Base-by-base conservation (phyloP, 495 filamentous ascomycete species). In the Glarea lozoyensis region DNA sequence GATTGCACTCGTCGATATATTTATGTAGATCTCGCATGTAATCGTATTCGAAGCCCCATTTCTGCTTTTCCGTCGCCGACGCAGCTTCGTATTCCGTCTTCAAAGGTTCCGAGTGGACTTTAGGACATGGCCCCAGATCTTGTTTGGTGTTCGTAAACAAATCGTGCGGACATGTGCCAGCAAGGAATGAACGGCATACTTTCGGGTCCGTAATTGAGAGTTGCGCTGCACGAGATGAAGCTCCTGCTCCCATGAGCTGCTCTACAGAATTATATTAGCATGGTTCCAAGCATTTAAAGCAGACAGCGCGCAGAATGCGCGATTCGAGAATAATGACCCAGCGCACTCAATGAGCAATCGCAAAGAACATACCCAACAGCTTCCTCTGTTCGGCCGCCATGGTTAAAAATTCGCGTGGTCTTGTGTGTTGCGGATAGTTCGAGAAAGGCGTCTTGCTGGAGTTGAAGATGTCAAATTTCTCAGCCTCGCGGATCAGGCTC, bases 81-180 rank as follows among this genome's bases (percentile, higher is more conserved):
- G 77, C 66, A 23, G 78, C 62, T 49, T 92, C 83, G 64, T 94
- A 97, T 58, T 97, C 88, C 27, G 75, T 68, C 60, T 94, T 94
- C 42, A 95, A 73, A 19, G 79, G 75, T 60, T 94, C 89, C 43
- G 77, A 84, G 64, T 99, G 92, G 31, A 90, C 78, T 63, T 92
- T 92, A 24, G 87, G 78, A 55, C 92, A 99, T 0, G 79, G 79
- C 15, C 92, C 92, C 22, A 96, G 75, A 60, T 99, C 92, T 75
- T 95, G 87, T 66, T 95, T 97, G 30, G 92, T 99, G 68, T 99
- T 99, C 48, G 89, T 97, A 76, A 99, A 99, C 58, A 97, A 88
- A 67, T 99, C 92, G 69, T 96, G 90, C 4, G 92, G 92, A 60
- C 92, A 99, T 30, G 85, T 94, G 51, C 92, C 92, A 48, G 78